These are phyloP conservation scores for Penicillium sp. DNA, from an alignment of 2,329 filamentous ascomycete genomes.

Conservation along the genomic window DNA sequence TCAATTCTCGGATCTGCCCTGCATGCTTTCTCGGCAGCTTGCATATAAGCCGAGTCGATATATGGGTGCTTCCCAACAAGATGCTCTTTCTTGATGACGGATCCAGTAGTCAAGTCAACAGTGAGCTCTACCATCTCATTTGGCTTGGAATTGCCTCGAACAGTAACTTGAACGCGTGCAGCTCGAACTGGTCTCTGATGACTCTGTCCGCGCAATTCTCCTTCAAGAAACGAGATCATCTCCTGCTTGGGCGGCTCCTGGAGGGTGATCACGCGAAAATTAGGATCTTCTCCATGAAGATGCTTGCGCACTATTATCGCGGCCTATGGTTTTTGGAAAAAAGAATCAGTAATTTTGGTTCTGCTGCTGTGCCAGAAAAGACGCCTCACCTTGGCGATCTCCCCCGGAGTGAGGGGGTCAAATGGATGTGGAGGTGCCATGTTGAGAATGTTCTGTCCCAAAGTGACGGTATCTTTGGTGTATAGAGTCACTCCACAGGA, in stretches of 20 bases:
- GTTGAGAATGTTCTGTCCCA: background rate
- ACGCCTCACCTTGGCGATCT: slow-evolving; percentile 34
- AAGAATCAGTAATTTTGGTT: background rate
- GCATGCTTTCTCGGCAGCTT: slow-evolving; percentile 53
- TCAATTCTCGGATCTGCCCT: slow-evolving; percentile 50
- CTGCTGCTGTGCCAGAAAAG: background rate
- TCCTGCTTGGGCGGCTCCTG: slow-evolving; percentile 55
- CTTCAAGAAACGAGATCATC: slow-evolving; percentile 52
- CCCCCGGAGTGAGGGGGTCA: slow-evolving; percentile 36
- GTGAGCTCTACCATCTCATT: slow-evolving; percentile 29
- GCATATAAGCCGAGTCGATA: slow-evolving; percentile 51
- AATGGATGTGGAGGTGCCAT: slow-evolving; percentile 35
- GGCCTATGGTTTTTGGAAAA: slow-evolving; percentile 24
- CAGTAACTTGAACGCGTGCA: slow-evolving; percentile 46
- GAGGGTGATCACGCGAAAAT: slow-evolving; percentile 58
- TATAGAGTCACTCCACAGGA: background rate
- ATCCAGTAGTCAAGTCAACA: slow-evolving; percentile 26
- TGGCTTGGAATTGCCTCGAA: slow-evolving; percentile 7
- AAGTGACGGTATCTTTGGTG: background rate
- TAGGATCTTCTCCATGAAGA: slow-evolving; percentile 38
- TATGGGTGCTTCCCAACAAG: slow-evolving; percentile 34
- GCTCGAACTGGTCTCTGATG: slow-evolving; percentile 37
- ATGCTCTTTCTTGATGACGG: slow-evolving; percentile 21
- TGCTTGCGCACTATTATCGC: slow-evolving; percentile 39
- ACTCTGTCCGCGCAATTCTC: slow-evolving; percentile 42